phyloP scores from a whole-genome alignment of 345 rosid species.

The Eucalyptus regnans region DNA sequence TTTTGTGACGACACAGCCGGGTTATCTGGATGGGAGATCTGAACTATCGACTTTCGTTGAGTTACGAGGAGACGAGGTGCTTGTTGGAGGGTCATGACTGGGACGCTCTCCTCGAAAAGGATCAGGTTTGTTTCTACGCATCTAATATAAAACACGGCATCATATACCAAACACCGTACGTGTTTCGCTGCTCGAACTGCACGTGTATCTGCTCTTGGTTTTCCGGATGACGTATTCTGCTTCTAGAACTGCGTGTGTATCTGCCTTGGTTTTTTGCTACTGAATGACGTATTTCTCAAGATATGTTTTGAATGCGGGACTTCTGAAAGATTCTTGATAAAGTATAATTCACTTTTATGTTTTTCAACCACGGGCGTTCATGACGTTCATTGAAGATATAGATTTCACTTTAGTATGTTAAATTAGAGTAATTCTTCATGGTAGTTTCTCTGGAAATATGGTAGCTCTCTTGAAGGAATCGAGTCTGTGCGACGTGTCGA shows the following conservation, averaged over 20 bases:
- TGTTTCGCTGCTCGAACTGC: not conserved
- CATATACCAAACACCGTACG: not conserved
- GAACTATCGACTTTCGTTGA: conserved; percentile 71
- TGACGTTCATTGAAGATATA: not conserved
- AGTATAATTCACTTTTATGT: not conserved
- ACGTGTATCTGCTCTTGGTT: not conserved
- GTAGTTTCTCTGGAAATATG: not conserved
- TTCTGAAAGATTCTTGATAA: not conserved
- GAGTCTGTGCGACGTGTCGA: not conserved
- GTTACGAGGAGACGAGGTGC: conserved; percentile 67
- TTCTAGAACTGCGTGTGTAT: not conserved
- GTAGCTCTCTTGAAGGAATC: not conserved
- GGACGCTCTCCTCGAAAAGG: conserved; percentile 70
- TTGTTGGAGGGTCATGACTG: conserved; percentile 71
- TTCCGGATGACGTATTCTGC: not conserved
- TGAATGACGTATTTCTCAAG: not conserved
- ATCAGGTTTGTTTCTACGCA: conserved; percentile 48
- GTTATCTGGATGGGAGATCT: conserved; percentile 93
- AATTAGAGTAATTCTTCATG: not conserved
- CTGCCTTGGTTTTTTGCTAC: not conserved
- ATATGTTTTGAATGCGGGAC: not conserved
- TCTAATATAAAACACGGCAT: not conserved
- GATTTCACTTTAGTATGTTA: not conserved
- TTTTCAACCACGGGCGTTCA: not conserved
- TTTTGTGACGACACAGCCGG: conserved; percentile 33